Percentiles rank a stretch among this genome's conserved stretches.
Evolutionary conservation across 352 stramenopile genomes (phyloP).

Genomic region (Aphanomyces cochlioides): DNA sequence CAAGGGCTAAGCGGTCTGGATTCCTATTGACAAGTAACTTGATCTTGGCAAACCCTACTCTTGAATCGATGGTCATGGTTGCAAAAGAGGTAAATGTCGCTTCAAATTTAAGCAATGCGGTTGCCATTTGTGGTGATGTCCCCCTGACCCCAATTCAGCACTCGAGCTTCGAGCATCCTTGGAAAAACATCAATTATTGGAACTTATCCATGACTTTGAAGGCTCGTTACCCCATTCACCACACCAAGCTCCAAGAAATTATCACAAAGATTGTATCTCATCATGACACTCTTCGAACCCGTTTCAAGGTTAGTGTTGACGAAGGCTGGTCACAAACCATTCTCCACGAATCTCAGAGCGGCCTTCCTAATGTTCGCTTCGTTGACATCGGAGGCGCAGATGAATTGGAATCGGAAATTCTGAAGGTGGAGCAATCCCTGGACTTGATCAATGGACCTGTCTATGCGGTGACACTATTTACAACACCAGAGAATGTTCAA

Average conservation of each 20-base stretch:
- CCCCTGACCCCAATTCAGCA: constrained; percentile 11
- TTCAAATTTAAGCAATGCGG: too few relatives aligned
- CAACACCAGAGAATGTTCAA: background rate
- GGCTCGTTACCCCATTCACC: background rate
- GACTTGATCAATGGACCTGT: background rate
- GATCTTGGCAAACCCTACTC: too few relatives aligned
- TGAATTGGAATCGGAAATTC: background rate
- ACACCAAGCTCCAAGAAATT: background rate
- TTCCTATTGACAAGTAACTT: too few relatives aligned
- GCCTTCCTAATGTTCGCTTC: background rate
- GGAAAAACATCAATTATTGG: background rate
- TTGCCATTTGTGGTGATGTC: background rate
- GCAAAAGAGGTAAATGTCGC: too few relatives aligned
- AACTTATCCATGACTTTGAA: background rate
- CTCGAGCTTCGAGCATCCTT: background rate
- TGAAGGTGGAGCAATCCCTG: background rate
- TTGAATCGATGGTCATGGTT: too few relatives aligned
- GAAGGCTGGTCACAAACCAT: background rate
- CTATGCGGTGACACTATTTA: background rate
- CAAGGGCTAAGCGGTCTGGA: too few relatives aligned
- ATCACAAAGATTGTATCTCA: background rate
- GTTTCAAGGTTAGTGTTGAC: background rate
- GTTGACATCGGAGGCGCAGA: background rate
- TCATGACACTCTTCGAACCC: background rate
- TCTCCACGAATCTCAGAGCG: background rate